Conservation (phyloP, 768 basidiomycete species). For the Suillus sp. region DNA sequence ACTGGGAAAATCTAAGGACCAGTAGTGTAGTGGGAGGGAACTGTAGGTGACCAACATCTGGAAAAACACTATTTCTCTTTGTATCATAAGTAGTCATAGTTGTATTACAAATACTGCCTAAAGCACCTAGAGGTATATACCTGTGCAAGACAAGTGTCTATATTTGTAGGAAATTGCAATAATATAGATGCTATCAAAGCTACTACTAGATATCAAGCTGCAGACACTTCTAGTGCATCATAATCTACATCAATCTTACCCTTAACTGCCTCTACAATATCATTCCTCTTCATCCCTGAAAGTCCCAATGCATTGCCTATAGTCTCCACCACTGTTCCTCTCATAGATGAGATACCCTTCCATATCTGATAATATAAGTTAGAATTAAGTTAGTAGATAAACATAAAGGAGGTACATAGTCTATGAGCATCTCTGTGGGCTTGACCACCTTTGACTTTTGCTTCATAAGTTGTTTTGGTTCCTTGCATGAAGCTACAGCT, state of each 20-base stretch:
- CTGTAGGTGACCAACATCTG: not conserved
- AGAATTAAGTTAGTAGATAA: not conserved
- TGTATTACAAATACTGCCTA: not conserved
- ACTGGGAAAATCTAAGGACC: no score
- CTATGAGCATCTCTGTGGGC: conserved; percentile 1
- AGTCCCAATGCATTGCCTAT: not conserved
- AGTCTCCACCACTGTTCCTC: not conserved
- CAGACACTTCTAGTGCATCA: not conserved
- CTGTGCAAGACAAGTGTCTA: conserved; percentile 1
- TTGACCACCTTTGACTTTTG: not conserved
- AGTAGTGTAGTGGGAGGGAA: no score
- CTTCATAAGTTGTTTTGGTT: not conserved
- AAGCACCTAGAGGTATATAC: conserved; percentile 2
- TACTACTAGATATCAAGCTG: not conserved
- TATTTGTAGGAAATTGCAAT: not conserved
- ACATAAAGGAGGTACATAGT: not conserved
- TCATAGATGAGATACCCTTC: not conserved
- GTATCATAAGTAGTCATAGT: not conserved
- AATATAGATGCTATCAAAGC: not conserved
- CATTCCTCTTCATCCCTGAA: not conserved
- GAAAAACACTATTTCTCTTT: conserved; percentile 3
- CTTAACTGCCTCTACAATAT: not conserved
- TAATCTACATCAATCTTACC: not conserved
- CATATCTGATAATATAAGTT: not conserved
- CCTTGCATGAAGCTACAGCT: not conserved